phyloP scores from a whole-genome alignment of 306 rosid genomes.

The Pueraria montana region DNA sequence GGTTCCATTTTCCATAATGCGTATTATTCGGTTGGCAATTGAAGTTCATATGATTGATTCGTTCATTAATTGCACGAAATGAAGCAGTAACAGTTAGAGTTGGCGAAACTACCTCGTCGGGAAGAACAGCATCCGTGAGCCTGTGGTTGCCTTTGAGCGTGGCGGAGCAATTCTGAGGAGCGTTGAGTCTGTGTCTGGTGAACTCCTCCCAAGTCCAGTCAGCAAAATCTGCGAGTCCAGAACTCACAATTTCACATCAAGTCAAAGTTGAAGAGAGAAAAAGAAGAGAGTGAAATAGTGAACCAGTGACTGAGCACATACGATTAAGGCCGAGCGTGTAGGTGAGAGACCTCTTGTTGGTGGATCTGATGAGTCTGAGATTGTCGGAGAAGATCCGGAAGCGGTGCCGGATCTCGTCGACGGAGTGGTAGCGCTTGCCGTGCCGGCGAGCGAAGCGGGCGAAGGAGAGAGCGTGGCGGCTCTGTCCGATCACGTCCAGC shows the following conservation, averaged over 20 bases:
- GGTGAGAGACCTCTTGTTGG: constrained; percentile 67
- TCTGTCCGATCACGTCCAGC: constrained; percentile 66
- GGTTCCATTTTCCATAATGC: not conserved
- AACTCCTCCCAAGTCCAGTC: constrained; percentile 99
- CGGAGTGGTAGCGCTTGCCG: constrained; percentile 73
- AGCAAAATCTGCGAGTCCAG: constrained; percentile 65
- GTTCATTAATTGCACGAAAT: not conserved
- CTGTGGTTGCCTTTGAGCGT: constrained; percentile 79
- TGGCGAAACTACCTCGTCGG: constrained; percentile 56
- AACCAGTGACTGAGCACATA: constrained; percentile 44
- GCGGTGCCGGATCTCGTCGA: constrained; percentile 75
- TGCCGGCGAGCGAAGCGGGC: constrained; percentile 78
- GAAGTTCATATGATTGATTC: not conserved
- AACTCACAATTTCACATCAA: not conserved
- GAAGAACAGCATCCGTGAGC: constrained; percentile 67
- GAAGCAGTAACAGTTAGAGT: not conserved
- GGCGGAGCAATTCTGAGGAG: constrained; percentile 98
- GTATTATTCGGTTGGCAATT: not conserved
- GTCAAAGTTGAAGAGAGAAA: not conserved
- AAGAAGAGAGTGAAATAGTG: not conserved
- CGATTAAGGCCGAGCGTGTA: constrained; percentile 84
- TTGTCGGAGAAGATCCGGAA: constrained; percentile 76
- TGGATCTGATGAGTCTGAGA: constrained; percentile 69
- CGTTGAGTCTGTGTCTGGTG: constrained; percentile 74
- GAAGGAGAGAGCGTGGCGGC: constrained; percentile 67